phyloP scores from a whole-genome alignment of 352 stramenopile genomes.

The Phytophthora fragariaefolia region DNA sequence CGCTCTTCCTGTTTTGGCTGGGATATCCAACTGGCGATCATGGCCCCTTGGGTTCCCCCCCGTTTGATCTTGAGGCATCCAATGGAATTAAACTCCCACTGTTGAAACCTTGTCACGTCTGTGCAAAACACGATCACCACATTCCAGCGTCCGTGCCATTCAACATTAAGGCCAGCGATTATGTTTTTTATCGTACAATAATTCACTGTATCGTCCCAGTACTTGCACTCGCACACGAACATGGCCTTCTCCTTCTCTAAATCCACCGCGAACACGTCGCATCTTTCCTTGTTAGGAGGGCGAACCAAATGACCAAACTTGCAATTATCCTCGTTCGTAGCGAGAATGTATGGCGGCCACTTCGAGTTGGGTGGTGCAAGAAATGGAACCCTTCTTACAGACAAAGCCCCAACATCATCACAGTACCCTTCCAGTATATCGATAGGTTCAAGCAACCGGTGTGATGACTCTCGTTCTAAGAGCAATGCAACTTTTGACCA shows the following conservation, averaged over 20 bases:
- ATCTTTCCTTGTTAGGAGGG: background rate
- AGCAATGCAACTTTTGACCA: background rate
- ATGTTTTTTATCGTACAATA: background rate
- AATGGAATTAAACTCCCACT: background rate
- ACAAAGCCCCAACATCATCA: background rate
- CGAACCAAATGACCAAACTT: slow-evolving; percentile 23
- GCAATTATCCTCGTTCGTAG: slow-evolving; percentile 1
- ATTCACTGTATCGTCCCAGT: background rate
- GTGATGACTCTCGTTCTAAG: background rate
- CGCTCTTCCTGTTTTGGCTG: background rate
- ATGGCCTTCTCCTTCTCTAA: background rate
- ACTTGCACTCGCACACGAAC: slow-evolving; percentile 25
- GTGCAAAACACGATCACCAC: background rate
- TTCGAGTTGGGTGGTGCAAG: slow-evolving; percentile 20
- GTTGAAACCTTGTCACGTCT: background rate
- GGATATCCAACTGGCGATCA: background rate
- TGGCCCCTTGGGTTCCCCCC: background rate
- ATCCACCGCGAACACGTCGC: slow-evolving; percentile 3
- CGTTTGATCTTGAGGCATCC: background rate
- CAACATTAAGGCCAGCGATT: background rate
- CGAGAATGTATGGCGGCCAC: slow-evolving; percentile 18
- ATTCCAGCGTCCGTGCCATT: background rate
- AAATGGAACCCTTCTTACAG: slow-evolving; percentile 5
- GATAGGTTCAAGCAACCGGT: background rate
- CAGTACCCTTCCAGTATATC: slow-evolving; percentile 3